Percentiles rank a stretch among this genome's conserved stretches.
phyloP scores from a whole-genome alignment of 176 grass and related monocot species.

The Secale cereale region DNA sequence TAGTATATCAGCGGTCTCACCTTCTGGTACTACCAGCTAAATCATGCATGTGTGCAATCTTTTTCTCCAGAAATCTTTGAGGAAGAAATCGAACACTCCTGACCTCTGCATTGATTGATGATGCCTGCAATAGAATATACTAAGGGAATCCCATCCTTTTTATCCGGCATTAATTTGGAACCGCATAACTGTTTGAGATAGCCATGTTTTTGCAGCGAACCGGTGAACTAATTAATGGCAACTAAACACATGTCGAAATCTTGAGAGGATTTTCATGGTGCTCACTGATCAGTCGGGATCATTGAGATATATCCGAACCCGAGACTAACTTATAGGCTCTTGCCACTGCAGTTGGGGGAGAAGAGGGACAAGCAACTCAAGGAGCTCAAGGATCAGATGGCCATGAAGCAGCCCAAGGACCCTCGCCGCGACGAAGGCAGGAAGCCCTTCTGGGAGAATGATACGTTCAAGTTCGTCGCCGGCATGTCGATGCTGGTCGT shows the following conservation, averaged over 20 bases:
- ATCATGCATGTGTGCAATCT: background rate
- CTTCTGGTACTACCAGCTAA: background rate
- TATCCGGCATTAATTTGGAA: no score
- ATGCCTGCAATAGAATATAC: background rate
- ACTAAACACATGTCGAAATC: background rate
- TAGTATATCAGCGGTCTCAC: background rate
- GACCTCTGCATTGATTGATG: background rate
- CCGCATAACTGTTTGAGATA: background rate
- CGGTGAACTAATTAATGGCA: background rate
- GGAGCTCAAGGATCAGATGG: conserved; percentile 80
- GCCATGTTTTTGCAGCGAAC: background rate
- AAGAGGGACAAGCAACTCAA: conserved; percentile 83
- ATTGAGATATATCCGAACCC: background rate
- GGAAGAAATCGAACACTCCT: background rate
- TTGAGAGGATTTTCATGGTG: background rate
- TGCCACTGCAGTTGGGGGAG: conserved; percentile 65
- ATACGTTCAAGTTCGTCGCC: conserved; percentile 77
- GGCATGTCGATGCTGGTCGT: conserved; percentile 77
- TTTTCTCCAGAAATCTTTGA: background rate
- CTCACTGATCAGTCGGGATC: background rate
- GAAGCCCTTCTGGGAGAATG: conserved; percentile 74
- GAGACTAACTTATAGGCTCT: background rate
- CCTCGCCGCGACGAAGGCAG: background rate
- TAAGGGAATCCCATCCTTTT: no score
- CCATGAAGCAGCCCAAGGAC: conserved; percentile 38